A percentile compares a stretch with the other conserved stretches of the same genome.
phyloP scores from a whole-genome alignment of 805 yeast genomes.

The Cyberlindnera petersonii region DNA sequence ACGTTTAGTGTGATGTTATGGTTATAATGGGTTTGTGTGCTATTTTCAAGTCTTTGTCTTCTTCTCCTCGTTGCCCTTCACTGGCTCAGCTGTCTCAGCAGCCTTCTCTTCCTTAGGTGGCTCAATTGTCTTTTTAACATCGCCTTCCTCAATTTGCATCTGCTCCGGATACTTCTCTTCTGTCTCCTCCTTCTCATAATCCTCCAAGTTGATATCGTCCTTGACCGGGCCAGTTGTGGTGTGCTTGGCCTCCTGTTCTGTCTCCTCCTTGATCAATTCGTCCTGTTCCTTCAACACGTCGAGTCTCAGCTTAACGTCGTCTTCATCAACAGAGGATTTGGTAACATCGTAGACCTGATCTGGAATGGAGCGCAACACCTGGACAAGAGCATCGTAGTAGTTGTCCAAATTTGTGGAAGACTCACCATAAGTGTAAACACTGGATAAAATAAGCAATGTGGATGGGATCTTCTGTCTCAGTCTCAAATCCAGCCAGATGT shows the following conservation, averaged over 20 bases:
- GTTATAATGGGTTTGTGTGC: not conserved
- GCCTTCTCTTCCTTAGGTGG: constrained; percentile 12
- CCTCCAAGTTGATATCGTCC: constrained; percentile 37
- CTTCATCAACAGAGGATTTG: constrained; percentile 74
- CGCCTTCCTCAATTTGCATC: constrained; percentile 11
- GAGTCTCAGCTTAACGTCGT: constrained; percentile 57
- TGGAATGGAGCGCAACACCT: constrained; percentile 86
- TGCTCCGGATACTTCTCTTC: constrained; percentile 12
- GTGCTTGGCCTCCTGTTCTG: constrained; percentile 56
- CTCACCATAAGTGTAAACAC: constrained; percentile 84
- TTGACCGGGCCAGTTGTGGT: constrained; percentile 24
- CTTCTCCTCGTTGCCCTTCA: constrained; percentile 2
- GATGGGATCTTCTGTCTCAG: constrained; percentile 89
- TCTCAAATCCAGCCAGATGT: constrained; percentile 86
- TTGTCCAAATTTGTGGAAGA: constrained; percentile 43
- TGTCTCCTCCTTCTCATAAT: constrained; percentile 30
- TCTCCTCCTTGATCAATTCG: constrained; percentile 80
- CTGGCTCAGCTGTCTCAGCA: not conserved
- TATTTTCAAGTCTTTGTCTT: constrained; percentile 1
- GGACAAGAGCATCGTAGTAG: constrained; percentile 82
- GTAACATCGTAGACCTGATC: constrained; percentile 95
- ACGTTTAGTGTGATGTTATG: too few species aligned
- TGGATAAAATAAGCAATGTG: constrained; percentile 76
- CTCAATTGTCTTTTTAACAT: constrained; percentile 12
- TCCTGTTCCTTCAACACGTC: constrained; percentile 78